phyloP scores from a whole-genome alignment of 768 basidiomycete genomes.

The Lactarius psammicola region DNA sequence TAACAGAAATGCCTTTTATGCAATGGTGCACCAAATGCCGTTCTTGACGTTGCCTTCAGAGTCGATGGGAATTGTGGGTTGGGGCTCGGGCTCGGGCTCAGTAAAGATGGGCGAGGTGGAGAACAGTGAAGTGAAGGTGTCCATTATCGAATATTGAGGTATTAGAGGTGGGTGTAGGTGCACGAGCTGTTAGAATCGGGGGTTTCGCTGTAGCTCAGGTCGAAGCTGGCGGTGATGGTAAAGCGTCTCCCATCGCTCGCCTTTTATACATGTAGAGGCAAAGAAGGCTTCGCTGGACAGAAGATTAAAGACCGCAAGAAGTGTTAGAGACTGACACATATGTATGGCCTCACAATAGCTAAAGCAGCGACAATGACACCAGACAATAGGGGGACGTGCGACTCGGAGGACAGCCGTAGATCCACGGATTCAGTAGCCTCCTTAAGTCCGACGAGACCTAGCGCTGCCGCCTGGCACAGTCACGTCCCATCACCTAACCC shows the following conservation, averaged over 20 bases:
- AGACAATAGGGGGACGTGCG: not conserved
- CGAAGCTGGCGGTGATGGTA: not conserved
- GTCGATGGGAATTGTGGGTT: slow-evolving; percentile 11
- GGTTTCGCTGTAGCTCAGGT: not conserved
- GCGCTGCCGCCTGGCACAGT: too few relatives aligned
- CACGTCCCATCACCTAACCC: too few relatives aligned
- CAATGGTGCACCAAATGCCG: slow-evolving; percentile 1
- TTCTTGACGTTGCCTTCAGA: not conserved
- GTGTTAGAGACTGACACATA: too few relatives aligned
- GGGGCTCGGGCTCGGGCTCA: not conserved
- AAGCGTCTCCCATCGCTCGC: not conserved
- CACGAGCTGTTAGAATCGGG: too few relatives aligned
- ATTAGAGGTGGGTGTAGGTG: not conserved
- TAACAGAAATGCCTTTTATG: not conserved
- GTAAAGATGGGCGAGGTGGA: not conserved
- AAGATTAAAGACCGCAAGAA: not conserved
- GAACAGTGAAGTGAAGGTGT: slow-evolving; percentile 7
- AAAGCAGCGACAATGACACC: not conserved
- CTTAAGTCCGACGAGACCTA: too few relatives aligned
- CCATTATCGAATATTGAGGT: slow-evolving; percentile 1
- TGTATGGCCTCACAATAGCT: too few relatives aligned
- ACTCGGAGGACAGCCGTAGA: not conserved
- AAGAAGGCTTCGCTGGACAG: not conserved
- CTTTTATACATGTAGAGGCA: not conserved
- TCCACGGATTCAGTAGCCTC: too few relatives aligned